Conservation (phyloP, 192 early-diverging fungal genomes). For the Anaeromyces robustus region DNA sequence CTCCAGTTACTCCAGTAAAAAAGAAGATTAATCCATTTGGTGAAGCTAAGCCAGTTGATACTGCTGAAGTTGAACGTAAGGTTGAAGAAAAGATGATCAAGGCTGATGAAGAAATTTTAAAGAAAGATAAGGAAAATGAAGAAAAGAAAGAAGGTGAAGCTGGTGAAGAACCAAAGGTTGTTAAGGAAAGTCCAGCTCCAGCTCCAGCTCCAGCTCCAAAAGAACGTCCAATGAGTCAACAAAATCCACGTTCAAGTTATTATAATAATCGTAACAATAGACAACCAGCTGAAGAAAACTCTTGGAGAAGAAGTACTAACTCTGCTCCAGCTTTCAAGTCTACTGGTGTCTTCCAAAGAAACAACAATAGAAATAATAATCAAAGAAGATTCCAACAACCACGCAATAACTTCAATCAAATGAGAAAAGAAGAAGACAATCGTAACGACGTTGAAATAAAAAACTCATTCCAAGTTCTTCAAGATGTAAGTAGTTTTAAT, state of each 20-base stretch:
- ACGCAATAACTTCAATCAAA: not conserved
- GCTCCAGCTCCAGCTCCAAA: not conserved
- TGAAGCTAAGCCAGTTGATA: constrained; percentile 44
- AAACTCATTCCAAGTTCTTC: not conserved
- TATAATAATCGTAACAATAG: not conserved
- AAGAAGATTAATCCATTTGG: constrained; percentile 46
- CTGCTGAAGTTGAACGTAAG: constrained; percentile 24
- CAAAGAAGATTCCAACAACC: not conserved
- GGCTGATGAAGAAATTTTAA: constrained; percentile 21
- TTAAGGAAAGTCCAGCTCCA: constrained; percentile 1
- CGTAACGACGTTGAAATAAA: not conserved
- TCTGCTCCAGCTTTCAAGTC: not conserved
- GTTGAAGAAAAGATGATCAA: constrained; percentile 35
- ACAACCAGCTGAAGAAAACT: not conserved
- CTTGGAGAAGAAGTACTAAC: not conserved
- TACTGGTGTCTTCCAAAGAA: not conserved
- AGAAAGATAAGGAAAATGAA: constrained; percentile 21
- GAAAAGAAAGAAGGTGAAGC: constrained; percentile 13
- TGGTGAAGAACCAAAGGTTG: constrained; percentile 6
- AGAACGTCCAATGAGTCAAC: constrained; percentile 55
- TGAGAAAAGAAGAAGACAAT: not conserved
- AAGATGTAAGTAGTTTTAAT: not conserved
- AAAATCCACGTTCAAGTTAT: constrained; percentile 27
- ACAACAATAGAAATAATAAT: not conserved
- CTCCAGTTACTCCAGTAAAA: constrained; percentile 5